Conservation (phyloP, 352 stramenopile species). For the Globisporangium polare region DNA sequence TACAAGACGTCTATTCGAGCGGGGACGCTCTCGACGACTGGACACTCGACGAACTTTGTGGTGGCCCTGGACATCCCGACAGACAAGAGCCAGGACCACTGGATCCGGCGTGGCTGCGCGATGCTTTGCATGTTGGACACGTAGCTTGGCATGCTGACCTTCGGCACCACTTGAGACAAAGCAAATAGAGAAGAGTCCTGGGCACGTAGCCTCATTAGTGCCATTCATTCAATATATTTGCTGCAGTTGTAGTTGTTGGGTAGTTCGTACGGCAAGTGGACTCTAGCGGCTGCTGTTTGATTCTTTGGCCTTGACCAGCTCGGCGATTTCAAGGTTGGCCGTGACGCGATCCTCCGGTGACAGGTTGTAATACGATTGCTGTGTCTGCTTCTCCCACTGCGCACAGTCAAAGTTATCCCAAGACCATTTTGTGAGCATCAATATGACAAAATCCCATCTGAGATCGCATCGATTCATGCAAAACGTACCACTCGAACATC, state of each 20-base stretch:
- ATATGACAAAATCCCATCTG: not conserved
- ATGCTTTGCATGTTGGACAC: constrained; percentile 95
- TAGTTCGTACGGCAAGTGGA: not conserved
- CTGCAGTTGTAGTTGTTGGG: not conserved
- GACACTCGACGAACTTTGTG: constrained; percentile 94
- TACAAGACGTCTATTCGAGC: constrained; percentile 93
- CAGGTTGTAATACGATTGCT: constrained; percentile 70
- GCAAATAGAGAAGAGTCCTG: constrained; percentile 2
- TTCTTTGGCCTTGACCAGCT: constrained; percentile 30
- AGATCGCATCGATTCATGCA: not conserved
- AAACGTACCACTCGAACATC: constrained; percentile 59
- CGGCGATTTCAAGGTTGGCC: constrained; percentile 66
- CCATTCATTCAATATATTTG: constrained; percentile 3
- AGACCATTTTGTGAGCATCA: not conserved
- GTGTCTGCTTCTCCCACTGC: constrained; percentile 69
- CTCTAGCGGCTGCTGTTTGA: not conserved
- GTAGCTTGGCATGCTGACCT: constrained; percentile 22
- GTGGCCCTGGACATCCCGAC: constrained; percentile 84
- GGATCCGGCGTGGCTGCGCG: constrained; percentile 91
- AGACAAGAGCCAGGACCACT: constrained; percentile 82
- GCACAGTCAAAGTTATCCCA: constrained; percentile 3
- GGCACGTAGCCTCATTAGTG: not conserved
- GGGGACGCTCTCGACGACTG: constrained; percentile 90
- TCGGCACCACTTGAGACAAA: not conserved
- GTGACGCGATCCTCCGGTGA: constrained; percentile 47